Percentiles rank a stretch among this genome's conserved stretches.
phyloP scores from a whole-genome alignment of 495 filamentous ascomycete genomes.

The Cairneyella variabilis region DNA sequence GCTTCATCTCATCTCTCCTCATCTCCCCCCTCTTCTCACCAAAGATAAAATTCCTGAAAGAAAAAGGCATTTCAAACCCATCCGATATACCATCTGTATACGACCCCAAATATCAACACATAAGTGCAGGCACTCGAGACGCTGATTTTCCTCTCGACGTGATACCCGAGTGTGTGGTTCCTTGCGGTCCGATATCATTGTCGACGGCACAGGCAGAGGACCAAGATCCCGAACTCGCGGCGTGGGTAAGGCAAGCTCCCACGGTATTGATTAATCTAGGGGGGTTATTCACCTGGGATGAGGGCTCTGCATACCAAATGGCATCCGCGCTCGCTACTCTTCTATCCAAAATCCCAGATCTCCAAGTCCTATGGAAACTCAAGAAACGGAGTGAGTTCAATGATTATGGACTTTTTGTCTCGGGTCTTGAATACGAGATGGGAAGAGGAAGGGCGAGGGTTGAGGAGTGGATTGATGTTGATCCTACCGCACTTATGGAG shows the following conservation, averaged over 20 bases:
- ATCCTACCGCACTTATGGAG: constrained; percentile 43
- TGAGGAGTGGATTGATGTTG: constrained; percentile 41
- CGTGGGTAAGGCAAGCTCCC: constrained; percentile 41
- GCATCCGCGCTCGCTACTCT: not conserved
- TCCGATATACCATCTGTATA: constrained; percentile 23
- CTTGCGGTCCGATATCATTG: constrained; percentile 1
- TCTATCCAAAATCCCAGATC: constrained; percentile 21
- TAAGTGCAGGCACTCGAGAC: constrained; percentile 33
- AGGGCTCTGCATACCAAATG: not conserved
- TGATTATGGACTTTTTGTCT: not conserved
- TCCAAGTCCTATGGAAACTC: constrained; percentile 50
- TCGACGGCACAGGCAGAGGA: constrained; percentile 25
- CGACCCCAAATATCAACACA: constrained; percentile 28
- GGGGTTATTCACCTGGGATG: constrained; percentile 26
- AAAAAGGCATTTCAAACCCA: constrained; percentile 11
- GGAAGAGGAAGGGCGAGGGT: constrained; percentile 33
- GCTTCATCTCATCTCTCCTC: constrained; percentile 1
- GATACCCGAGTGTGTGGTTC: not conserved
- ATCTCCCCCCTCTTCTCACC: not conserved
- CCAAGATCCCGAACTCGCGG: constrained; percentile 37
- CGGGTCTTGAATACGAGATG: constrained; percentile 15
- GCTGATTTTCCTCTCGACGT: constrained; percentile 39
- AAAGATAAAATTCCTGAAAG: constrained; percentile 1
- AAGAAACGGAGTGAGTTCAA: constrained; percentile 8
- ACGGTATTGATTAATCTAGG: constrained; percentile 50